Evolutionary conservation across 257 asterid species (phyloP).

Genomic region (Solanum appendiculatum): DNA sequence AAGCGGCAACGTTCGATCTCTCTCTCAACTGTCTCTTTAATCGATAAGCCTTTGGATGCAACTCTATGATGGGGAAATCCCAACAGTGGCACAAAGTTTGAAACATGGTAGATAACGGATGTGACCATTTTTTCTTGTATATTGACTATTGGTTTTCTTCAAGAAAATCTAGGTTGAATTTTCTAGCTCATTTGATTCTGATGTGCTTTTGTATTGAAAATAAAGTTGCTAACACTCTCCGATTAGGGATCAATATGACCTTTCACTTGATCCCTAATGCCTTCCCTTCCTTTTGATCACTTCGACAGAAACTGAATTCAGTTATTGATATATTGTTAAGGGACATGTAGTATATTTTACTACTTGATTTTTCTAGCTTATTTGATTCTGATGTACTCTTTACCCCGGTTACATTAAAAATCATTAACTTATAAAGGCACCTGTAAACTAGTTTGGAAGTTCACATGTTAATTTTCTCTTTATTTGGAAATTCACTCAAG

Average conservation of each 20-base stretch:
- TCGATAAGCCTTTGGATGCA: neutral
- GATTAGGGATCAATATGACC: neutral
- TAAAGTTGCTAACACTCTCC: neutral
- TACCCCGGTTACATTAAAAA: too few species aligned
- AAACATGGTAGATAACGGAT: neutral
- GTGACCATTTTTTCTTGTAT: neutral
- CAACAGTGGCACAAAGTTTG: neutral
- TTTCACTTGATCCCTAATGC: too few species aligned
- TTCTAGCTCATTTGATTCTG: neutral
- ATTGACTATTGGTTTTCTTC: neutral
- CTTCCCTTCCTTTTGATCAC: too few species aligned
- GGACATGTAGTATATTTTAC: too few species aligned
- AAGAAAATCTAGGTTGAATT: neutral
- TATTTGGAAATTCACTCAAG: too few species aligned
- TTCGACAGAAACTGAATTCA: too few species aligned
- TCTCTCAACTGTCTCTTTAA: neutral
- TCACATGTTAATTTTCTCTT: too few species aligned
- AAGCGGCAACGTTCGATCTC: neutral
- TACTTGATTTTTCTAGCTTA: too few species aligned
- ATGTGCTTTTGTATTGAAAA: neutral
- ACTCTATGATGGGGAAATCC: neutral
- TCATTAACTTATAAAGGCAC: too few species aligned
- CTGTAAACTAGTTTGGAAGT: too few species aligned
- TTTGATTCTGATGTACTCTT: too few species aligned
- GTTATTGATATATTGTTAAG: too few species aligned